These are phyloP conservation scores for Corymbia maculata DNA, from an alignment of 345 rosid genomes.

Conservation along the genomic window DNA sequence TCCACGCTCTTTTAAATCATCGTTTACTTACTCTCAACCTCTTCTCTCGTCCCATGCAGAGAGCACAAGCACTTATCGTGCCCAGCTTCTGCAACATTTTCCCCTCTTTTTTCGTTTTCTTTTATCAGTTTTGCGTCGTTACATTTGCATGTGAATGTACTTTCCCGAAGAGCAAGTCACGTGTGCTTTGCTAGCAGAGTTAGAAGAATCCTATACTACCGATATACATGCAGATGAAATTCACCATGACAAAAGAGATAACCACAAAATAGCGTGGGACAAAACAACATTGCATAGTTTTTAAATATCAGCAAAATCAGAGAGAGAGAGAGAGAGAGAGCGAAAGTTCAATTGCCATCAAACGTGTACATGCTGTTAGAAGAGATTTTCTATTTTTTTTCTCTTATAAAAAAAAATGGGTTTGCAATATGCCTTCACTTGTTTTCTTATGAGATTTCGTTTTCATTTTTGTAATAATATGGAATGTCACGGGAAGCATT, in stretches of 20 bases:
- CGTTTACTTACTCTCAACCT: background rate
- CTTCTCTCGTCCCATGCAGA: background rate
- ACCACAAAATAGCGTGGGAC: background rate
- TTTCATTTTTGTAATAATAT: background rate
- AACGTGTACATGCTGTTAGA: background rate
- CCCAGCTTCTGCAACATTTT: background rate
- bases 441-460: background rate
- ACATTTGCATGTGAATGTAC: slow-evolving; percentile 59
- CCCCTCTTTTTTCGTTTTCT: background rate
- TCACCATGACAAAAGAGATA: background rate
- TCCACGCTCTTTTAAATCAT: background rate
- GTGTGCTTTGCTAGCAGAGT: slow-evolving; percentile 18
- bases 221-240: background rate
- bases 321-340: background rate
- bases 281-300: background rate
- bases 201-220: background rate
- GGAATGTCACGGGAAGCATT: slow-evolving; percentile 46
- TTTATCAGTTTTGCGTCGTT: slow-evolving; percentile 1
- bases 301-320: background rate
- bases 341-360: background rate
- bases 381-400: background rate
- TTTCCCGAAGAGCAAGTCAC: slow-evolving; percentile 43
- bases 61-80: background rate
- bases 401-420: background rate
- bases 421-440: background rate